Conservation (phyloP, 805 yeast species). For the Sugiyamaella floridensis region DNA sequence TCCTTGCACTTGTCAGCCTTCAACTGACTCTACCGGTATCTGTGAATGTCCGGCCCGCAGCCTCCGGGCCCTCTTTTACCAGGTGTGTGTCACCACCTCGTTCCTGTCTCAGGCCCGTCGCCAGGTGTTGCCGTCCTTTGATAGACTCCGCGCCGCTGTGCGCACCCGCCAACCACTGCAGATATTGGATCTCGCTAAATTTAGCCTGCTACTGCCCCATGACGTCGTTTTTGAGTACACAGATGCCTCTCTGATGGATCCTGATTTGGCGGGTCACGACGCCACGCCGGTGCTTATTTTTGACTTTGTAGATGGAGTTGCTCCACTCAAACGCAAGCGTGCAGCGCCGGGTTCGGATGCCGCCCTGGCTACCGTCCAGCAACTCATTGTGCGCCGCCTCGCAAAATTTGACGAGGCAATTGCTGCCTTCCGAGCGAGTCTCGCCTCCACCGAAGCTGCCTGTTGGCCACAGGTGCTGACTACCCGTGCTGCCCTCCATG, state of each 20-base stretch:
- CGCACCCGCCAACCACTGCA: constrained; percentile 24
- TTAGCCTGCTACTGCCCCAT: constrained; percentile 56
- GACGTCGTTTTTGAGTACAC: constrained; percentile 68
- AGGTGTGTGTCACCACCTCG: neutral
- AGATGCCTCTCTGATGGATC: constrained; percentile 39
- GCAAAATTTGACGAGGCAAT: constrained; percentile 43
- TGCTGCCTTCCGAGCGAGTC: constrained; percentile 29
- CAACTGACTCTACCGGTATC: no score
- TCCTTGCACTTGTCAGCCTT: no score
- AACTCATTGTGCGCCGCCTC: constrained; percentile 53
- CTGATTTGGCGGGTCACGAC: constrained; percentile 35
- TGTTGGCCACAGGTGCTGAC: neutral
- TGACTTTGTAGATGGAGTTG: constrained; percentile 55
- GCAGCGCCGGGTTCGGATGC: constrained; percentile 18
- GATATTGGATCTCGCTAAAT: constrained; percentile 50
- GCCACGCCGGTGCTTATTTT: constrained; percentile 54
- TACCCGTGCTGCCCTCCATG: constrained; percentile 6
- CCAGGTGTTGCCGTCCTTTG: constrained; percentile 52
- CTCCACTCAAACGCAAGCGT: neutral
- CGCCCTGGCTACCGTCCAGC: constrained; percentile 50
- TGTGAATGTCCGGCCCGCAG: neutral
- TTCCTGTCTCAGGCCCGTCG: neutral
- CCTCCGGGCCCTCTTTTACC: neutral
- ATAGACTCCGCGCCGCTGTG: constrained; percentile 45
- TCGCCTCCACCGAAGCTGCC: neutral